phyloP scores from a whole-genome alignment of 495 filamentous ascomycete genomes.

The Xylaria flabelliformis region DNA sequence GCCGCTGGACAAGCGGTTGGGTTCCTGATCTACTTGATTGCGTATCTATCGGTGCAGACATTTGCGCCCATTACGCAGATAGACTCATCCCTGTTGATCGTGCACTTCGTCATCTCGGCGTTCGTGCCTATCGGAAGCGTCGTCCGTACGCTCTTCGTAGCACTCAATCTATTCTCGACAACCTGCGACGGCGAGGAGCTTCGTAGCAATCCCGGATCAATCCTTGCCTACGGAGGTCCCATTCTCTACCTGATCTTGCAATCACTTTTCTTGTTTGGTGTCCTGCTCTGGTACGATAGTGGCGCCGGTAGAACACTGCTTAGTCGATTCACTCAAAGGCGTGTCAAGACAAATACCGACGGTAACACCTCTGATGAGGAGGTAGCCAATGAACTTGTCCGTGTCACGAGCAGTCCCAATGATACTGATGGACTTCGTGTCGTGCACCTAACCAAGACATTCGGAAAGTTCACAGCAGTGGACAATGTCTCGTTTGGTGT shows the following conservation, averaged over 20 bases:
- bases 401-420: conserved; percentile 47
- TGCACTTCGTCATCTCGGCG: conserved; percentile 70
- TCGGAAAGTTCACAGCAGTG: conserved; percentile 73
- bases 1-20: conserved; percentile 74
- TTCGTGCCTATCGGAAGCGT: conserved; percentile 75
- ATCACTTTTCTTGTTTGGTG: conserved; percentile 62
- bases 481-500: conserved; percentile 84
- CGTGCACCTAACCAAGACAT: conserved; percentile 76
- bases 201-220: conserved; percentile 70
- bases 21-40: conserved; percentile 81
- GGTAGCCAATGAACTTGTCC: conserved; percentile 51
- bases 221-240: conserved; percentile 74
- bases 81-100: conserved; percentile 63
- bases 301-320: conserved; percentile 62
- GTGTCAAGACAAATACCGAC: conserved; percentile 32
- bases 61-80: conserved; percentile 67
- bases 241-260: conserved; percentile 75
- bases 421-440: conserved; percentile 72
- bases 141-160: conserved; percentile 70
- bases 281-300: conserved; percentile 73
- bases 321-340: conserved; percentile 46
- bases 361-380: conserved; percentile 52
- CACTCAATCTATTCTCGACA: conserved; percentile 78
- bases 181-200: conserved; percentile 68
- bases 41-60: conserved; percentile 70